phyloP scores from a whole-genome alignment of 352 stramenopile species.

The Elongisporangium senticosum region DNA sequence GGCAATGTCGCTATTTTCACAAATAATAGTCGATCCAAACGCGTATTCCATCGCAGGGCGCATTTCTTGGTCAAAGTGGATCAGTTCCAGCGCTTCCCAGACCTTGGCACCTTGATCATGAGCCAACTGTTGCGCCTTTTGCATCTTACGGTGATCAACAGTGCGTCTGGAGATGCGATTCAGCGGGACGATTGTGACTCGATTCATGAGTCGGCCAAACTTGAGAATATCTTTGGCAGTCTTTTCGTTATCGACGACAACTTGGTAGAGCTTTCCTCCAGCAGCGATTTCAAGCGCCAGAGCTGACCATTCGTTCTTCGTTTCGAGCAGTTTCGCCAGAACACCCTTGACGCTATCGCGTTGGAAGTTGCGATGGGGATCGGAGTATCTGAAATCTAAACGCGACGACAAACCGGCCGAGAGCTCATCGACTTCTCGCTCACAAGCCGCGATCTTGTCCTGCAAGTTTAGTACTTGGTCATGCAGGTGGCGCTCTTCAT shows the following conservation, averaged over 20 bases:
- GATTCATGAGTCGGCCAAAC: slow-evolving; percentile 93
- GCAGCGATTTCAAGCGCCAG: slow-evolving; percentile 97
- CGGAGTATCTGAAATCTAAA: slow-evolving; percentile 95
- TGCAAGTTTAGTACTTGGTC: slow-evolving; percentile 55
- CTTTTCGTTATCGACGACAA: slow-evolving; percentile 98
- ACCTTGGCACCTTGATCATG: slow-evolving; percentile 87
- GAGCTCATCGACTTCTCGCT: slow-evolving; percentile 90
- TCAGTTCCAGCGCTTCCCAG: slow-evolving; percentile 93
- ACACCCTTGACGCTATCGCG: slow-evolving; percentile 95
- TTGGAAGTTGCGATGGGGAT: slow-evolving; percentile 94
- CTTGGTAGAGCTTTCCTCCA: slow-evolving; percentile 97
- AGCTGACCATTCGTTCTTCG: slow-evolving; percentile 90
- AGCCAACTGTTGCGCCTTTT: slow-evolving; percentile 82
- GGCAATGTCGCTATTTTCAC: slow-evolving; percentile 90
- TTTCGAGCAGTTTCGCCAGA: slow-evolving; percentile 94
- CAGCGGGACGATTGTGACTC: slow-evolving; percentile 98
- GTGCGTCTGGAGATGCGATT: slow-evolving; percentile 93
- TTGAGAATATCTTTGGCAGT: slow-evolving; percentile 98
- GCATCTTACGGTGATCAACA: slow-evolving; percentile 67
- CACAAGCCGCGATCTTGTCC: slow-evolving; percentile 54
- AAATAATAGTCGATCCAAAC: slow-evolving; percentile 98
- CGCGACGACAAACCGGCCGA: slow-evolving; percentile 92
- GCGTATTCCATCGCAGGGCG: slow-evolving; percentile 96
- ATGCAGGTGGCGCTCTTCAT: slow-evolving; percentile 63
- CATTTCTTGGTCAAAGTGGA: slow-evolving; percentile 96